Evolutionary conservation across 805 yeast species (phyloP).

Genomic region (Spathaspora girioi): DNA sequence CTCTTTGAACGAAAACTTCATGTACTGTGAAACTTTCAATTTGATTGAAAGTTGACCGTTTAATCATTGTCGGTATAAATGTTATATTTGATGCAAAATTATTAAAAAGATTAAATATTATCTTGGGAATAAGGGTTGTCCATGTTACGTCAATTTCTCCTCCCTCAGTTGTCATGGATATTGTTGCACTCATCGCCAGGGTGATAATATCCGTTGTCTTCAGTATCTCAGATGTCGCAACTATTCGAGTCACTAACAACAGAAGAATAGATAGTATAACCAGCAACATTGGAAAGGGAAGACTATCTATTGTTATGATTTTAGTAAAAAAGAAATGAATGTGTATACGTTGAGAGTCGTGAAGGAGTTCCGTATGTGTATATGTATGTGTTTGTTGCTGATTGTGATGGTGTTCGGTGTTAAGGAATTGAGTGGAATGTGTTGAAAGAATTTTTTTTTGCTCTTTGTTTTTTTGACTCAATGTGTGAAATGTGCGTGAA

Average conservation of each 20-base stretch:
- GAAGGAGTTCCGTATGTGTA: background rate
- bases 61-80: background rate
- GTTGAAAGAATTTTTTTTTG: background rate
- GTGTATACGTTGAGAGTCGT: too few species aligned
- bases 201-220: conserved; percentile 6
- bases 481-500: background rate
- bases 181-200: conserved; percentile 21
- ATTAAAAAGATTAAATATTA: background rate
- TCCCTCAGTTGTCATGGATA: conserved; percentile 16
- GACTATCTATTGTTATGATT: background rate
- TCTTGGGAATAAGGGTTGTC: background rate
- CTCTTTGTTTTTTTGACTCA: background rate
- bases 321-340: background rate
- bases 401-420: background rate
- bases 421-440: background rate
- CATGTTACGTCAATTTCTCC: conserved; percentile 9
- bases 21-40: conserved; percentile 23
- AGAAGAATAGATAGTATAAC: background rate
- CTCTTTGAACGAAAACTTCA: conserved; percentile 29
- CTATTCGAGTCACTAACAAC: background rate
- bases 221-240: background rate
- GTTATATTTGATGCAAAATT: background rate
- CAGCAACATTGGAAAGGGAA: background rate
- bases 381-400: background rate
- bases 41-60: conserved; percentile 1